A percentile compares a stretch with the other conserved stretches of the same genome.
Evolutionary conservation across 2,329 filamentous ascomycete genomes (phyloP).

Genomic region (Phialemoniopsis sp.): DNA sequence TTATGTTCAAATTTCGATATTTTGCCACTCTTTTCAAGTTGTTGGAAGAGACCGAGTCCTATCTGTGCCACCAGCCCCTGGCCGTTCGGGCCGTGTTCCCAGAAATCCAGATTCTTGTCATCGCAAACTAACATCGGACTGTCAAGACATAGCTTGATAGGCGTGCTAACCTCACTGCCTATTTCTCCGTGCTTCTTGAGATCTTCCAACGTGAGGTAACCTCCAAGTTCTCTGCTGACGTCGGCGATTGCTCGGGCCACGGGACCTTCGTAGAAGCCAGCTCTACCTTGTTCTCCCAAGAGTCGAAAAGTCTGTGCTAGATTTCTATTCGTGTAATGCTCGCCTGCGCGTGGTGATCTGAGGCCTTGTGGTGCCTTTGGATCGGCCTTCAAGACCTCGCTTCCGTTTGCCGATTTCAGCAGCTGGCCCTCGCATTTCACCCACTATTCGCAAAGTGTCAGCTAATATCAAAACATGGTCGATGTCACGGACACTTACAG

Average conservation of each 20-base stretch:
- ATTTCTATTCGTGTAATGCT: slow-evolving; percentile 79
- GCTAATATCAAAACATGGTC: no score
- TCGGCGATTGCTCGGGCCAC: slow-evolving; percentile 77
- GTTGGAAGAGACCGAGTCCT: slow-evolving; percentile 83
- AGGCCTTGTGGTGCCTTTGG: slow-evolving; percentile 59
- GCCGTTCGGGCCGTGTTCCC: slow-evolving; percentile 95
- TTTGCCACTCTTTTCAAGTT: slow-evolving; percentile 70
- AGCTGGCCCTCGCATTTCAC: neutral
- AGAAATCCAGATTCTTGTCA: slow-evolving; percentile 65
- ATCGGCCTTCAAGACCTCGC: slow-evolving; percentile 34
- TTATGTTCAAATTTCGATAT: slow-evolving; percentile 63
- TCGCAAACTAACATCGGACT: neutral
- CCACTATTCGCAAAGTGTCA: neutral
- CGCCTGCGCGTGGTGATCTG: slow-evolving; percentile 70
- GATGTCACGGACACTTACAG: no score
- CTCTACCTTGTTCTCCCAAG: slow-evolving; percentile 73
- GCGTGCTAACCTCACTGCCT: slow-evolving; percentile 69
- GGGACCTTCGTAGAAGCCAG: slow-evolving; percentile 81
- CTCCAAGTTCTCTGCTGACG: slow-evolving; percentile 69
- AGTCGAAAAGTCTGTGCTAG: slow-evolving; percentile 75
- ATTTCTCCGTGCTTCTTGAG: slow-evolving; percentile 65
- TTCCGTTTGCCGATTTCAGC: neutral
- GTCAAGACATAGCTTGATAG: slow-evolving; percentile 6
- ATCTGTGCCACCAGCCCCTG: slow-evolving; percentile 93
- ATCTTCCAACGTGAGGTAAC: slow-evolving; percentile 74